phyloP scores from a whole-genome alignment of 345 rosid genomes.

The Nasturtium officinale region DNA sequence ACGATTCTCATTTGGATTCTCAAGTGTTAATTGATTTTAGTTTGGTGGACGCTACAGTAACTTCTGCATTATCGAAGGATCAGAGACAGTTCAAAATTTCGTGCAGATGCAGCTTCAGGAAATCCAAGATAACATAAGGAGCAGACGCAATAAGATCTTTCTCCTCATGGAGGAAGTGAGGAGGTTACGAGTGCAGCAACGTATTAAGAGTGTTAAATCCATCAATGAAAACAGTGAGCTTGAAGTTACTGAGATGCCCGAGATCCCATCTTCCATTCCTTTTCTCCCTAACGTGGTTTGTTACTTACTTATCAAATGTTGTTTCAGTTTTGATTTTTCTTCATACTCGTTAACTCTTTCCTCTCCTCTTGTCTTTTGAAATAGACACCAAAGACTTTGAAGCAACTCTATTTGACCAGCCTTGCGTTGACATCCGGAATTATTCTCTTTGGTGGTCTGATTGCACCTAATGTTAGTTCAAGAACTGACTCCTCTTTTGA shows the following conservation, averaged over 20 bases:
- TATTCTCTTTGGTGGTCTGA: conserved; percentile 83
- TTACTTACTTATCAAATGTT: conserved; percentile 27
- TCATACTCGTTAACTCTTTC: neutral
- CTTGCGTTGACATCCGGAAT: conserved; percentile 68
- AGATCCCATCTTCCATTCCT: conserved; percentile 90
- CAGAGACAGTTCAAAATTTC: conserved; percentile 87
- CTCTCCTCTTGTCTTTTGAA: conserved; percentile 27
- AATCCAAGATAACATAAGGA: conserved; percentile 80
- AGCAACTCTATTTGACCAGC: conserved; percentile 82
- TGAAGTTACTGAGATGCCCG: conserved; percentile 82
- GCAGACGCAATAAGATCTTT: conserved; percentile 88
- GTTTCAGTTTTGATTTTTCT: neutral
- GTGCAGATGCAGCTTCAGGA: conserved; percentile 85
- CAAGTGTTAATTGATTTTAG: neutral
- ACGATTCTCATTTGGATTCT: neutral
- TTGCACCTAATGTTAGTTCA: conserved; percentile 83
- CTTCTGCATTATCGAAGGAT: conserved; percentile 94
- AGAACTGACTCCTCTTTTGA: neutral
- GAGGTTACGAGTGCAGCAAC: conserved; percentile 83
- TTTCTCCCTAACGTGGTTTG: conserved; percentile 72
- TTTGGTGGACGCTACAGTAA: conserved; percentile 50
- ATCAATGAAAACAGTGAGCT: conserved; percentile 46
- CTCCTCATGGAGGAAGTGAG: conserved; percentile 99
- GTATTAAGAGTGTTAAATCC: conserved; percentile 57
- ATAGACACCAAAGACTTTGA: conserved; percentile 83